Base-by-base conservation (phyloP, 306 rosid genomes). In the Acacia acuminata region DNA sequence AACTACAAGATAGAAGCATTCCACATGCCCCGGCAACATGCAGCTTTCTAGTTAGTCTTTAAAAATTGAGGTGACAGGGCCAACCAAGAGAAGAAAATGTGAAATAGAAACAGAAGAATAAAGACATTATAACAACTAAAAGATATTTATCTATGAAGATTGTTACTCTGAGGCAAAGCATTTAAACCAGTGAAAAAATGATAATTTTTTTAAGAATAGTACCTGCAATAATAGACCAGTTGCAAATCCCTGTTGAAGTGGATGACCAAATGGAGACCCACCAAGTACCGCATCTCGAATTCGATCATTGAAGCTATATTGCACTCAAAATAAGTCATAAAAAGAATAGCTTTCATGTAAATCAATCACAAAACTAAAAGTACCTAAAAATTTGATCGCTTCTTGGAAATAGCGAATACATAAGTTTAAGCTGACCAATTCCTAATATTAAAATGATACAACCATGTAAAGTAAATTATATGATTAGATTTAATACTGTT, bases 181-280 rank as follows among this genome's bases (percentile, higher is more conserved):
- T 45, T 76, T 48, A 43, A 61, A 51, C 63, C 45, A 27, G 44
- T 36, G 0, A 40, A 81, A 24, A 75, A 69, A 47, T 13, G 65
- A 71, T 58, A 10, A 66, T 30, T 65, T 16, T 24, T 61, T 61
- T 25, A 24, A 38, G 67, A 10, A 19, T 2, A 27, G 8, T 56
- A 93, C 99, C 98, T 91, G 92, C 84, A 93, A 84, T 44, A 88
- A 77, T 24, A 96, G 88, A 75, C 99, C 99, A 64, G 97, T 96
- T 38, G 85, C 91, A 88, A 96, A 96, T 85, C 99, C 99, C 88
- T 96, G 99, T 85, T 93, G 98, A 82, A 93, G 98, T 86, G 98
- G 94, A 89, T 90, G 83, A 70, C 98, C 98, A 90, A 96, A 96
- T 51, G 98, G 99, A 89, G 98, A 93, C 77, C 99, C 98, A 88